These are phyloP conservation scores for Discostella stelligeroides DNA, from an alignment of 108 stramenopile species.

Conservation along the genomic window DNA sequence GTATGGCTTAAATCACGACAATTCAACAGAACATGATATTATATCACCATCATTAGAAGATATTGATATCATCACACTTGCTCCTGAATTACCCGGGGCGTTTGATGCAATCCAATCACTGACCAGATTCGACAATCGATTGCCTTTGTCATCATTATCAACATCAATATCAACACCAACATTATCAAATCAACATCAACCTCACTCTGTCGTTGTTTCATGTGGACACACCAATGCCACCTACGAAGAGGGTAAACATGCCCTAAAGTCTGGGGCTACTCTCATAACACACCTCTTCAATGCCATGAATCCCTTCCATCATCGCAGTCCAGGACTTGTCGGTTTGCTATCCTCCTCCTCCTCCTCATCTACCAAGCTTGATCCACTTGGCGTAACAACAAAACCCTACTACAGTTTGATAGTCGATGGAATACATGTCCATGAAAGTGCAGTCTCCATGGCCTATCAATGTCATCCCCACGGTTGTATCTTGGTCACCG, in stretches of 20 bases:
- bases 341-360: constrained; percentile 47
- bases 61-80: constrained; percentile 58
- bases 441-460: constrained; percentile 51
- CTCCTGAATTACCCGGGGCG: constrained; percentile 59
- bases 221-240: constrained; percentile 59
- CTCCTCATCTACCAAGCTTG: too few relatives aligned
- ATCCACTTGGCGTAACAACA: constrained; percentile 2
- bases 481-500: constrained; percentile 64
- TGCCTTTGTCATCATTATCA: too few relatives aligned
- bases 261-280: constrained; percentile 50
- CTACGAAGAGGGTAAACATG: constrained; percentile 42
- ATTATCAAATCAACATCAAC: neutral
- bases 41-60: constrained; percentile 8
- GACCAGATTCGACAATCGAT: constrained; percentile 1
- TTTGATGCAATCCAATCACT: constrained; percentile 29
- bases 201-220: constrained; percentile 39
- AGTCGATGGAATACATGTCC: constrained; percentile 59
- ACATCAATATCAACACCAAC: neutral
- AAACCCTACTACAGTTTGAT: constrained; percentile 42
- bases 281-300: constrained; percentile 66
- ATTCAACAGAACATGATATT: neutral
- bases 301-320: constrained; percentile 69
- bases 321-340: constrained; percentile 61
- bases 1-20: neutral
- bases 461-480: constrained; percentile 51